These are phyloP conservation scores for Coniochaeta sp. DNA, from an alignment of 2,329 filamentous ascomycete species.

Conservation along the genomic window DNA sequence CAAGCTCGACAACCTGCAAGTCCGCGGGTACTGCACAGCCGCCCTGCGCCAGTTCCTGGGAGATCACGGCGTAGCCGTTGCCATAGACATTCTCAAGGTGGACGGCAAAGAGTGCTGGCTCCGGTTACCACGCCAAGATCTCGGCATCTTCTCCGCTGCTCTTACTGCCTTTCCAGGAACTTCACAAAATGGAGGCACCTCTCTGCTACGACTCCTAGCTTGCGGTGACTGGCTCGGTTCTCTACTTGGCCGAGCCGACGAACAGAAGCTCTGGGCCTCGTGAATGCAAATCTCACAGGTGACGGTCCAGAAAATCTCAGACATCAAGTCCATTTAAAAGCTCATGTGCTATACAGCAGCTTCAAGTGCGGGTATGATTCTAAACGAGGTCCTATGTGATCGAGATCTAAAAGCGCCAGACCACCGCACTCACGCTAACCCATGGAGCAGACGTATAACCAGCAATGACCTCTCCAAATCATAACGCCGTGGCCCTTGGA, in stretches of 20 bases:
- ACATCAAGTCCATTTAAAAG: not conserved
- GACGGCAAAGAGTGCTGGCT: conserved; percentile 53
- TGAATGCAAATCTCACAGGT: conserved; percentile 15
- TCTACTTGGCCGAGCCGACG: conserved; percentile 42
- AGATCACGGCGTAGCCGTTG: conserved; percentile 56
- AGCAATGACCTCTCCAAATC: not conserved
- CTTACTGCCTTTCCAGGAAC: conserved; percentile 57
- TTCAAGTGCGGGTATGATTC: not conserved
- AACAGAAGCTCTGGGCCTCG: conserved; percentile 41
- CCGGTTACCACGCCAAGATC: conserved; percentile 54
- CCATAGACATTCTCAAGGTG: conserved; percentile 63
- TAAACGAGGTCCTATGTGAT: not conserved
- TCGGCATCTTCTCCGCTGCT: conserved; percentile 54
- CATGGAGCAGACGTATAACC: not conserved
- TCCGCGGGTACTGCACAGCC: conserved; percentile 53
- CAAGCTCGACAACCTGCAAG: conserved; percentile 53
- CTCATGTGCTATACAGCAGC: not conserved
- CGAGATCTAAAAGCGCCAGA: not conserved
- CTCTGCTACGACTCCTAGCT: conserved; percentile 17
- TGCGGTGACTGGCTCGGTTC: conserved; percentile 57
- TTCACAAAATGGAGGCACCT: conserved; percentile 20
- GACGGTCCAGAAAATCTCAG: too few relatives aligned
- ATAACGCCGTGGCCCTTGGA: not conserved
- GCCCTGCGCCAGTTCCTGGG: conserved; percentile 66
- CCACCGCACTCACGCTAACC: not conserved